Conservation (phyloP, 2,329 filamentous ascomycete genomes). For the Monosporascus sp. region DNA sequence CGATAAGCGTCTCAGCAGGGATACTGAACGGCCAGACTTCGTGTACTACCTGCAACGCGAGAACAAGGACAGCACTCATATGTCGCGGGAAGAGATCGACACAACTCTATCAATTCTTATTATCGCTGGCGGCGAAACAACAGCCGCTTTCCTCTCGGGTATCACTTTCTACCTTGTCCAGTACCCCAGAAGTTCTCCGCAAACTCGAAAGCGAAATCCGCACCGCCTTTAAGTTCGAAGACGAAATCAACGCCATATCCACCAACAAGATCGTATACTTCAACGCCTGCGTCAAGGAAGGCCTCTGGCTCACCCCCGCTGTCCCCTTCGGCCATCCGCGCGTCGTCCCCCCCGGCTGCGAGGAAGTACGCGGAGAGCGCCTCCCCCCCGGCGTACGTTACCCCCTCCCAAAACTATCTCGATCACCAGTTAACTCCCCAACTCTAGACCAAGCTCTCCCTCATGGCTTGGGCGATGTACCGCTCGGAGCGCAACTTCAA, state of each 20-base stretch:
- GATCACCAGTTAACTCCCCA: background rate
- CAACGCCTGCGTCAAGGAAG: slow-evolving; percentile 30
- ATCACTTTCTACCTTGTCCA: slow-evolving; percentile 32
- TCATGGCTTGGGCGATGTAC: background rate
- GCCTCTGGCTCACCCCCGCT: slow-evolving; percentile 30
- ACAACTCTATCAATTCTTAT: slow-evolving; percentile 21
- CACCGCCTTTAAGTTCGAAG: slow-evolving; percentile 29
- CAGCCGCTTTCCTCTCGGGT: slow-evolving; percentile 35
- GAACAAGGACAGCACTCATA: background rate
- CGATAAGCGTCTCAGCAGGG: background rate
- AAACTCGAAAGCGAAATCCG: slow-evolving; percentile 38
- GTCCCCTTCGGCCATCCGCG: slow-evolving; percentile 22
- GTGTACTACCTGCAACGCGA: background rate
- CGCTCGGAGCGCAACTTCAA: slow-evolving; percentile 11
- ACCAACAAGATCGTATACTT: slow-evolving; percentile 27
- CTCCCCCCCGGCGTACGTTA: slow-evolving; percentile 13
- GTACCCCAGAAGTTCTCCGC: slow-evolving; percentile 28
- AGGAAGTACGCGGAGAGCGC: slow-evolving; percentile 11
- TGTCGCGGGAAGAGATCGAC: background rate
- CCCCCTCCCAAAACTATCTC: background rate
- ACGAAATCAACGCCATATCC: slow-evolving; percentile 26
- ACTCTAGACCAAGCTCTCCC: background rate
- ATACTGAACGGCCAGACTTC: background rate
- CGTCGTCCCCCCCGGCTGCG: slow-evolving; percentile 8
- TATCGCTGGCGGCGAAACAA: slow-evolving; percentile 43